Evolutionary conservation across 1,284 basidiomycete species (phyloP).

Genomic region (Anthracocystis panici-leucophaei): DNA sequence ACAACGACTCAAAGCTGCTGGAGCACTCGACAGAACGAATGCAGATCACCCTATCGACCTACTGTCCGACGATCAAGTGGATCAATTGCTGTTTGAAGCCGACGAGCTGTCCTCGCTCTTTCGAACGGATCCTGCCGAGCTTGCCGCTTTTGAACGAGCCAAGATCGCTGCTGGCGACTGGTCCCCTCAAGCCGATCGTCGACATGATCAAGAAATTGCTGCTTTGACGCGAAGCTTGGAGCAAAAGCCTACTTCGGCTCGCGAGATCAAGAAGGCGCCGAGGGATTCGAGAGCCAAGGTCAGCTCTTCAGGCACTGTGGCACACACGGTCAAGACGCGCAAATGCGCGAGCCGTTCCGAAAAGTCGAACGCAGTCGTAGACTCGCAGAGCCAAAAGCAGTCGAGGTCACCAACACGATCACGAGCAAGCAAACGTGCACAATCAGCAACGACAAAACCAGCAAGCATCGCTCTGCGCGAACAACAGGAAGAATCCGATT

Average conservation of each 20-base stretch:
- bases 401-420: not conserved
- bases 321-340: not conserved
- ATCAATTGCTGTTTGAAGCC: conserved; percentile 26
- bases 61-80: conserved; percentile 38
- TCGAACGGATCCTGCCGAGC: conserved; percentile 25
- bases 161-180: conserved; percentile 35
- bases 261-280: not conserved
- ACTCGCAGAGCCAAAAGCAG: not conserved
- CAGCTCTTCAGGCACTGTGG: not conserved
- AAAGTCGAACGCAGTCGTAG: not conserved
- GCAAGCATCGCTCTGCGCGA: conserved; percentile 13
- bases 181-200: conserved; percentile 4
- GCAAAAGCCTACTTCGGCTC: not conserved
- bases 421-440: not conserved
- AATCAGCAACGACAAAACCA: not conserved
- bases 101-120: conserved; percentile 30
- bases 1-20: conserved; percentile 11
- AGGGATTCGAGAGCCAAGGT: not conserved
- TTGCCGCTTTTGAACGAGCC: conserved; percentile 16
- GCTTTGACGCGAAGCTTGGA: conserved; percentile 9
- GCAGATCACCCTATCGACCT: conserved; percentile 27
- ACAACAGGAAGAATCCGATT: conserved; percentile 41
- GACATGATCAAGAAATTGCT: conserved; percentile 12
- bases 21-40: not conserved
- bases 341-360: conserved; percentile 1